A percentile compares a stretch with the other conserved stretches of the same genome.
Conservation (phyloP, 1,284 basidiomycete genomes). For the Trichosporon ovoides region DNA sequence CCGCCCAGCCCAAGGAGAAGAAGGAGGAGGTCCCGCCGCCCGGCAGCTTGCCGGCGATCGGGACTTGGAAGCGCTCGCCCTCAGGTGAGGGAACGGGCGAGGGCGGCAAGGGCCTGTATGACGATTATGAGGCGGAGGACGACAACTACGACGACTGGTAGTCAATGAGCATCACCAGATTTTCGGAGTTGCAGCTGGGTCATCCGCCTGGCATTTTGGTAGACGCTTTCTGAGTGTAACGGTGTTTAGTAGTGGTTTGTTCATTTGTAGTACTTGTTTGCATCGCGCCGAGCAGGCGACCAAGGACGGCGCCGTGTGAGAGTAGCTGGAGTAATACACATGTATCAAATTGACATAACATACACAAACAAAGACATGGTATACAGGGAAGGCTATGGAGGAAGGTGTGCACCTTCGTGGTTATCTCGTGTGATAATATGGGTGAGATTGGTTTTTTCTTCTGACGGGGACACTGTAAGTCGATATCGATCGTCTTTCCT, state of each 20-base stretch:
- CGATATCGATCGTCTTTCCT: too few species aligned
- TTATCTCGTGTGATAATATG: not conserved
- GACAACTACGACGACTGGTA: slow-evolving; percentile 42
- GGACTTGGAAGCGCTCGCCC: slow-evolving; percentile 54
- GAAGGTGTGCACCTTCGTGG: not conserved
- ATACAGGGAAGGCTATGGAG: not conserved
- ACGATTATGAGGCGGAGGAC: slow-evolving; percentile 39
- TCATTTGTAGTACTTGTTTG: slow-evolving; percentile 3
- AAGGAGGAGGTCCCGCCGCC: slow-evolving; percentile 20
- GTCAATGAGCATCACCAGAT: not conserved
- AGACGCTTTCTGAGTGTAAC: too few species aligned
- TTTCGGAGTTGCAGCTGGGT: too few species aligned
- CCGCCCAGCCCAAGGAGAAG: slow-evolving; percentile 10
- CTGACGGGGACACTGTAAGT: too few species aligned
- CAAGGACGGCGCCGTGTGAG: not conserved
- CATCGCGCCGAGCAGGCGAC: not conserved
- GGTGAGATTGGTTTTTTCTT: not conserved
- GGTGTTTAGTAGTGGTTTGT: not conserved
- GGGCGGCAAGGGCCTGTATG: slow-evolving; percentile 41
- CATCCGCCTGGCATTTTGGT: too few species aligned
- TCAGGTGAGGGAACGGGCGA: slow-evolving; percentile 41
- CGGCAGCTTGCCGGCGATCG: slow-evolving; percentile 30
- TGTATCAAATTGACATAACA: slow-evolving; percentile 4
- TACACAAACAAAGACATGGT: not conserved
- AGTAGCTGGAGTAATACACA: not conserved